phyloP scores from a whole-genome alignment of 257 asterid species.

The Thymus quinquecostatus region DNA sequence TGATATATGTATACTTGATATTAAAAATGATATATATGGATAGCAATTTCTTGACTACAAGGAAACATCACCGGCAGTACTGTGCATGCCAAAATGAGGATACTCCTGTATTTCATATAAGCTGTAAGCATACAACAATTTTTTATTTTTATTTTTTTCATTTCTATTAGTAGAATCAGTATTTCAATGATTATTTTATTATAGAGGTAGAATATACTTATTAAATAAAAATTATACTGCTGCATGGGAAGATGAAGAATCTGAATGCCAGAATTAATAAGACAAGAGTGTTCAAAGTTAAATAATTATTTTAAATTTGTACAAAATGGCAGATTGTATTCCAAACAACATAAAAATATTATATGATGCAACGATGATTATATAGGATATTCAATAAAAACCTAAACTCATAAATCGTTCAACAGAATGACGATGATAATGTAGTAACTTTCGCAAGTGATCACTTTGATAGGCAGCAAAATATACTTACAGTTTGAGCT shows the following conservation, averaged over 20 bases:
- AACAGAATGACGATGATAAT: slow-evolving; percentile 12
- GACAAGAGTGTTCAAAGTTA: background rate
- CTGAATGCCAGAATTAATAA: background rate
- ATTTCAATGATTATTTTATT: too few species aligned
- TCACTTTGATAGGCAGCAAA: slow-evolving; percentile 18
- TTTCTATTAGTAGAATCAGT: too few species aligned
- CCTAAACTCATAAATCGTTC: slow-evolving; percentile 24
- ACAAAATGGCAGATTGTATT: slow-evolving; percentile 13
- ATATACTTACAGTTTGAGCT: slow-evolving; percentile 42
- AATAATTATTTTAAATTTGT: slow-evolving; percentile 10
- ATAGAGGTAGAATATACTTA: too few species aligned
- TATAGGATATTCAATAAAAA: slow-evolving; percentile 7
- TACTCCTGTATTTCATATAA: too few species aligned
- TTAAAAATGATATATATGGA: slow-evolving; percentile 2
- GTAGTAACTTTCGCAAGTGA: slow-evolving; percentile 17
- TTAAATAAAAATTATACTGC: too few species aligned
- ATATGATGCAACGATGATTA: slow-evolving; percentile 10
- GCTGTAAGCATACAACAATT: too few species aligned
- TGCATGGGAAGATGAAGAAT: background rate
- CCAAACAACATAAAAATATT: background rate
- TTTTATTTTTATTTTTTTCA: too few species aligned
- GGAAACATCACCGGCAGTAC: background rate
- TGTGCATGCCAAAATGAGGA: slow-evolving; percentile 4
- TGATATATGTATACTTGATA: background rate
- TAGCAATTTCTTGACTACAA: background rate